These are phyloP conservation scores for Rubia peregrina DNA, from an alignment of 305 asterid species.

Conservation along the genomic window DNA sequence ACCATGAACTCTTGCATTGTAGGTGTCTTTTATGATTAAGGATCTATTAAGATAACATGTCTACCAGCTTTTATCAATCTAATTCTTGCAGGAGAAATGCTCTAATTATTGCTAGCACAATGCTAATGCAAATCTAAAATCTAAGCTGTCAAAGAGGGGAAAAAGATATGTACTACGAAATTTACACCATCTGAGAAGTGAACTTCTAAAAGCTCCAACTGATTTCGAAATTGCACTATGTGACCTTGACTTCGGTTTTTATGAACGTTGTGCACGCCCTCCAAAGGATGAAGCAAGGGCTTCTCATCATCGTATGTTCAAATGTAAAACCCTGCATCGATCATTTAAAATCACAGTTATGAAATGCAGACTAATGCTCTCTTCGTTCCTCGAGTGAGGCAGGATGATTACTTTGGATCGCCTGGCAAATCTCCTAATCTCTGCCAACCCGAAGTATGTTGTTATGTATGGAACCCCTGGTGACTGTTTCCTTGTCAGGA, in stretches of 20 bases:
- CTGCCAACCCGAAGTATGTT: conserved; percentile 78
- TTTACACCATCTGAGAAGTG: conserved; percentile 1
- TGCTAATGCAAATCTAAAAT: neutral
- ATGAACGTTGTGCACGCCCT: neutral
- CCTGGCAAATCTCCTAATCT: conserved; percentile 17
- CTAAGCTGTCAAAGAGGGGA: neutral
- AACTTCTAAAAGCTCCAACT: neutral
- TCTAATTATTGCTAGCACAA: no score
- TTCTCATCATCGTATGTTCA: neutral
- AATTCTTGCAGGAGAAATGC: no score
- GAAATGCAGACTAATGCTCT: neutral
- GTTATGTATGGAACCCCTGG: conserved; percentile 47
- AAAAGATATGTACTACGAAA: no score
- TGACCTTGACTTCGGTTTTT: neutral
- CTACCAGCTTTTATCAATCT: no score
- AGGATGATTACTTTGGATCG: conserved; percentile 5
- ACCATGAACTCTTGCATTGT: no score
- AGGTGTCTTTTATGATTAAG: no score
- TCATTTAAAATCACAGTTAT: neutral
- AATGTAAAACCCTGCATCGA: neutral
- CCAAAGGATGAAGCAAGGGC: neutral
- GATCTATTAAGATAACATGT: no score
- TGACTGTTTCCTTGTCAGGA: conserved; percentile 53
- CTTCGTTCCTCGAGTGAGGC: neutral
- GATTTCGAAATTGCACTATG: neutral